A percentile compares a stretch with the other conserved stretches of the same genome.
Conservation (phyloP, 257 asterid species). For the Penstemon newberryi region DNA sequence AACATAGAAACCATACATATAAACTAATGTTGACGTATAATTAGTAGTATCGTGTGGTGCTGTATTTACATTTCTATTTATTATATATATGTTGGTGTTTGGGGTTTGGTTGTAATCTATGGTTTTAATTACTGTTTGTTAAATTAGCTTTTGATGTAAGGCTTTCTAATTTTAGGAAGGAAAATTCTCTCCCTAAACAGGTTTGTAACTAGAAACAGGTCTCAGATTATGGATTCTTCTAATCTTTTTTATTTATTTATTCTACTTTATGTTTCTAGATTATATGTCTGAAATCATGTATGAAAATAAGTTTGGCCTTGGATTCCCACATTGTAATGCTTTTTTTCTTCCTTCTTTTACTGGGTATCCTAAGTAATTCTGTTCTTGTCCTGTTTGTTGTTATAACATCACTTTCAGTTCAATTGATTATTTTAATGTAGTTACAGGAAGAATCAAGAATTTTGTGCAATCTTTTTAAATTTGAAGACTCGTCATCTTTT, state of each 20-base stretch:
- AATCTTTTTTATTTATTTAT: constrained; percentile 11
- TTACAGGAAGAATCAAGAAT: not conserved
- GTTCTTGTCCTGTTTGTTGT: constrained; percentile 21
- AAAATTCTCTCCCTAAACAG: constrained; percentile 47
- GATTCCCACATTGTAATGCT: constrained; percentile 30
- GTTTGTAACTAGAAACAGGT: constrained; percentile 82
- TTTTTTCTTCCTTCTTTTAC: constrained; percentile 22
- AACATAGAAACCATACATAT: constrained; percentile 72
- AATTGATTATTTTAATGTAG: not conserved
- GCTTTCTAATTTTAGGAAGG: constrained; percentile 65
- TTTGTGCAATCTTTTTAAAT: not conserved
- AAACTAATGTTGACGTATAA: constrained; percentile 44
- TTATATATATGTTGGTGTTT: constrained; percentile 41
- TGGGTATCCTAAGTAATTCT: constrained; percentile 36
- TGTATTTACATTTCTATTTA: constrained; percentile 60
- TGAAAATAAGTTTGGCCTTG: constrained; percentile 13
- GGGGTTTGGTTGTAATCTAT: constrained; percentile 61
- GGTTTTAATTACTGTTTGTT: constrained; percentile 41
- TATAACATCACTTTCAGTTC: constrained; percentile 1
- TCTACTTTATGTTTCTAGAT: constrained; percentile 20
- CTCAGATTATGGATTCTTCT: constrained; percentile 52
- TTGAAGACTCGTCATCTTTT: no score
- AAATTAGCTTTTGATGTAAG: constrained; percentile 49
- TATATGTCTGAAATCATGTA: constrained; percentile 20
- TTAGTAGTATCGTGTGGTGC: constrained; percentile 65